A percentile compares a stretch with the other conserved stretches of the same genome.
These are phyloP conservation scores for Dactylorhiza incarnata DNA, from an alignment of 106 monocot genomes.

Conservation along the genomic window DNA sequence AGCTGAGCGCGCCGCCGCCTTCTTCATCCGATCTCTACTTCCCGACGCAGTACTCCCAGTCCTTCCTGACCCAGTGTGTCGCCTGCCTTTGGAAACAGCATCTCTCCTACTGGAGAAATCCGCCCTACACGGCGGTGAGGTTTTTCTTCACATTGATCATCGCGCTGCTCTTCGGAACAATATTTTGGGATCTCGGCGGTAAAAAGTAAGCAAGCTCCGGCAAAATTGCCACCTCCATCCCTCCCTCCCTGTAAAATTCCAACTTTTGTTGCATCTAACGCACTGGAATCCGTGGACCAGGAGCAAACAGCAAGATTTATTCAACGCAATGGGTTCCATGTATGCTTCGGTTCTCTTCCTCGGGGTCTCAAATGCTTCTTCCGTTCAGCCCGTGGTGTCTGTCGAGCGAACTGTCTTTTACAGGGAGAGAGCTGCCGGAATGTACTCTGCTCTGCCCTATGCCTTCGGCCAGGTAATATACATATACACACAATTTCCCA, in stretches of 20 bases:
- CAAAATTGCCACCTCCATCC: background rate
- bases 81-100: conserved; percentile 34
- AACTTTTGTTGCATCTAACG: background rate
- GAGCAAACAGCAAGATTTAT: conserved; percentile 44
- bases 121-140: conserved; percentile 24
- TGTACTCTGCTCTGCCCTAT: conserved; percentile 83
- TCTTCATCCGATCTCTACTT: conserved; percentile 25
- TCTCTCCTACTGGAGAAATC: conserved; percentile 28
- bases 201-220: conserved; percentile 17
- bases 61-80: conserved; percentile 15
- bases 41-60: conserved; percentile 27
- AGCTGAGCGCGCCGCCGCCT: conserved; percentile 20
- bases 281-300: conserved; percentile 13
- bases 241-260: background rate
- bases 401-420: conserved; percentile 45
- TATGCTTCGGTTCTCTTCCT: conserved; percentile 63
- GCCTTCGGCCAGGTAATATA: conserved; percentile 59
- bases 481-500: background rate
- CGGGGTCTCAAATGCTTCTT: conserved; percentile 50
- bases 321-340: conserved; percentile 81
- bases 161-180: conserved; percentile 16
- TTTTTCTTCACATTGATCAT: conserved; percentile 19
- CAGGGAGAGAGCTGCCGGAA: conserved; percentile 77
- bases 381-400: conserved; percentile 50
- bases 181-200: conserved; percentile 24